These are phyloP conservation scores for Diplodia corticola DNA, from an alignment of 2,329 filamentous ascomycete species.

Conservation along the genomic window DNA sequence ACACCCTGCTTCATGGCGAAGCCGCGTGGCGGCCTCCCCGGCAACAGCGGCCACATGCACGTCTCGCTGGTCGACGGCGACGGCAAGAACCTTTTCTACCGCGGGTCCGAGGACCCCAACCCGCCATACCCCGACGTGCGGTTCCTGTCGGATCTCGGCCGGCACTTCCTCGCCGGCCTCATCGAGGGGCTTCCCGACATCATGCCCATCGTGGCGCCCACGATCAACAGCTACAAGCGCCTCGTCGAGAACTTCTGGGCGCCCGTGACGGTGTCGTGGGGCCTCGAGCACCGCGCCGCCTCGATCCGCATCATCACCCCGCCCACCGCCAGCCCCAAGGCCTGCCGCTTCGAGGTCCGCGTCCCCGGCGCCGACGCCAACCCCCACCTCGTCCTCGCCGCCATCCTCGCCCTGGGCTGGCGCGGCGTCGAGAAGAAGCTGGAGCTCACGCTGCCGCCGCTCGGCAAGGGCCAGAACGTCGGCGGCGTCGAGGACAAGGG, in stretches of 20 bases:
- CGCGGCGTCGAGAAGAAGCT: slow-evolving; percentile 91
- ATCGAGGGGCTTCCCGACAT: slow-evolving; percentile 87
- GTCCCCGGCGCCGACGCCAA: slow-evolving; percentile 95
- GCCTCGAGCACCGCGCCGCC: slow-evolving; percentile 89
- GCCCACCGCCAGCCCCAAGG: slow-evolving; percentile 78
- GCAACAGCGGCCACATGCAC: slow-evolving; percentile 96
- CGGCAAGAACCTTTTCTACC: slow-evolving; percentile 82
- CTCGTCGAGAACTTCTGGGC: slow-evolving; percentile 99
- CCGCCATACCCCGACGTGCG: slow-evolving; percentile 71
- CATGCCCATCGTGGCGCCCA: slow-evolving; percentile 94
- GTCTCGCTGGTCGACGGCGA: slow-evolving; percentile 75
- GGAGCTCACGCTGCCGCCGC: slow-evolving; percentile 75
- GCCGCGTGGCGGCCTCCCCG: slow-evolving; percentile 83
- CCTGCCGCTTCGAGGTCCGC: slow-evolving; percentile 88
- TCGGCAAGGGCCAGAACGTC: slow-evolving; percentile 82
- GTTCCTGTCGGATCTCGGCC: slow-evolving; percentile 80
- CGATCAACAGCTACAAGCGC: slow-evolving; percentile 96
- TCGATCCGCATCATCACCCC: slow-evolving; percentile 88
- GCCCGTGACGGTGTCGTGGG: slow-evolving; percentile 96
- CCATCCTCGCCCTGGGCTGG: slow-evolving; percentile 85
- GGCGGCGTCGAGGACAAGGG: slow-evolving; percentile 72
- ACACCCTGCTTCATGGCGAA: slow-evolving; percentile 99
- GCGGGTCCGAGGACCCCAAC: slow-evolving; percentile 69
- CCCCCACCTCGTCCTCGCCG: slow-evolving; percentile 80
- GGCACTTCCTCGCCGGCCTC: slow-evolving; percentile 89